Conservation (phyloP, 495 filamentous ascomycete genomes). For the Lasiosphaeria miniovina region DNA sequence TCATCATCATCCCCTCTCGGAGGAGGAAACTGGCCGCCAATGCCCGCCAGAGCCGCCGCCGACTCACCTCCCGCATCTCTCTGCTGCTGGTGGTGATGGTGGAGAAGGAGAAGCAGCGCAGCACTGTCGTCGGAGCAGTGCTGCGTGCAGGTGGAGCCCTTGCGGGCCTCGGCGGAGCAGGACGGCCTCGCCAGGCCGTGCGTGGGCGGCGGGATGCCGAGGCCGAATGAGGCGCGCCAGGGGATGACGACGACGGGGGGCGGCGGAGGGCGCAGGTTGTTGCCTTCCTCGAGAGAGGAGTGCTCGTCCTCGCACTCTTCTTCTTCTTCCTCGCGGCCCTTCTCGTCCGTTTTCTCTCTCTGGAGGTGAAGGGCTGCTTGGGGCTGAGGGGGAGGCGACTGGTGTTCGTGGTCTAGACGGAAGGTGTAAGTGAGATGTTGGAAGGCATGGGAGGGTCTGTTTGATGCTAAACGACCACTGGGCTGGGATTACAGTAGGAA, state of each 20-base stretch:
- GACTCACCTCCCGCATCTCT: neutral
- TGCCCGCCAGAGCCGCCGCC: conserved; percentile 8
- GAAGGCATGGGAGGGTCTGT: neutral
- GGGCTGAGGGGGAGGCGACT: neutral
- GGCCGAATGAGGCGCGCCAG: neutral
- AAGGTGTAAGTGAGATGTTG: neutral
- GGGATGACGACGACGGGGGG: neutral
- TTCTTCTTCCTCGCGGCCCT: neutral
- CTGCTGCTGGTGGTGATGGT: neutral
- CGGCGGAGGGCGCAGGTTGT: neutral
- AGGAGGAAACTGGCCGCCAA: conserved; percentile 20
- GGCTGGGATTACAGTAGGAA: neutral
- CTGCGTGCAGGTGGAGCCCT: neutral
- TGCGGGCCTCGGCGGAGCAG: neutral
- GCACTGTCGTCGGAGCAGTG: neutral
- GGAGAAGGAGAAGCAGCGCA: neutral
- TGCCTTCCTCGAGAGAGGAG: neutral
- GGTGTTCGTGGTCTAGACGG: neutral
- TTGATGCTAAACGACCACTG: neutral
- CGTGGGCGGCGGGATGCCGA: neutral
- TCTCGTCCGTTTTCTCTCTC: neutral
- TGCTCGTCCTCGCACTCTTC: neutral
- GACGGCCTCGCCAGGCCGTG: neutral
- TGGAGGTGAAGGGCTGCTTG: neutral
- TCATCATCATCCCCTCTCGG: neutral